Percentiles rank a stretch among this genome's conserved stretches.
phyloP scores from a whole-genome alignment of 2,329 filamentous ascomycete species.

The Colletotrichum agaves region DNA sequence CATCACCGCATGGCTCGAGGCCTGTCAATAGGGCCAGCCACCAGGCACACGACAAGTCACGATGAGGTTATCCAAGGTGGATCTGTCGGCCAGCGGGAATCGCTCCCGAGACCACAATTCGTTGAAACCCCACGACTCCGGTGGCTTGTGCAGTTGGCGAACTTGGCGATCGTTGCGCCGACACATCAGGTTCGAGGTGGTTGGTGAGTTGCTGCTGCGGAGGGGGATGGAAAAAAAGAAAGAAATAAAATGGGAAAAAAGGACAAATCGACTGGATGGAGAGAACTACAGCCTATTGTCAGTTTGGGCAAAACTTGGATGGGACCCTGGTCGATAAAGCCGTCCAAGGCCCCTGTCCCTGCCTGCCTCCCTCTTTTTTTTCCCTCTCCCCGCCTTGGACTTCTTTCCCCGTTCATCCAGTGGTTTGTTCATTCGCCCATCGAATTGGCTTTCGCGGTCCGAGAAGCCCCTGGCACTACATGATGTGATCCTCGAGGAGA shows the following conservation, averaged over 20 bases:
- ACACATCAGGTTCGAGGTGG: constrained; percentile 10
- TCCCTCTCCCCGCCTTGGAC: not conserved
- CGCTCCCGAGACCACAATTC: not conserved
- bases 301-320: constrained; percentile 1
- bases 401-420: not conserved
- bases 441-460: constrained; percentile 14
- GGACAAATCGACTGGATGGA: not conserved
- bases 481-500: constrained; percentile 14
- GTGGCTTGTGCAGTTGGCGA: constrained; percentile 7
- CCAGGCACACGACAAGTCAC: not conserved
- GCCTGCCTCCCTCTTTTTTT: constrained; percentile 26
- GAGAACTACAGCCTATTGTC: too few species aligned
- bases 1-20: not conserved
- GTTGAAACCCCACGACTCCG: not conserved
- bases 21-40: not conserved
- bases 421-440: not conserved
- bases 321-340: not conserved
- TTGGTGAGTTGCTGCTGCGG: not conserved
- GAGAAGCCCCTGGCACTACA: not conserved
- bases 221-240: too few species aligned
- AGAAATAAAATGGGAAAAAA: not conserved
- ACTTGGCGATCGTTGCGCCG: not conserved
- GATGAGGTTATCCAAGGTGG: constrained; percentile 1
- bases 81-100: too few species aligned
- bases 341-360: constrained; percentile 4